Evolutionary conservation across 441 rosid genomes (phyloP), one percentile per base, ranked within the genome.

Genomic region (Gossypium lobatum): DNA sequence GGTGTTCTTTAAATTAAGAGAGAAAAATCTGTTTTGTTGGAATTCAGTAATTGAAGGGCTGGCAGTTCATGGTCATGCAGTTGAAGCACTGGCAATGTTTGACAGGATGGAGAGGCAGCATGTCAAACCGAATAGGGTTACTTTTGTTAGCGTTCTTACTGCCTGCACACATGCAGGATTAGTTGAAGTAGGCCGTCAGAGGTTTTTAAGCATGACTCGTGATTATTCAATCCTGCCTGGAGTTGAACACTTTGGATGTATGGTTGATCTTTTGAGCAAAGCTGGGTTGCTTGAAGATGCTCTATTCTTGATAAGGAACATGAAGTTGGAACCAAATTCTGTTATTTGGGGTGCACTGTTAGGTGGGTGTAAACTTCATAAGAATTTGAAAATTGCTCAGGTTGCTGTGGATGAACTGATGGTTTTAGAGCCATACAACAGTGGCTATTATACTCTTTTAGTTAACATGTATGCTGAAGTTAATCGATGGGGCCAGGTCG

Each of bases 161-260:
- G 93, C 89, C 2, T 88, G 87, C 77, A 80, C 89, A 67, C 93
- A 87, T 65, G 85, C 83, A 25, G 93, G 93, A 61, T 81, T 88
- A n/a, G 88, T 84, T 11, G 80, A 87, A 53, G 91, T 83, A 73
- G 89, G 91, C 39, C 79, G 73, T 54, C 77, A 23, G 77, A 77
- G 76, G 70, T 87, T 87, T 67, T 73, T 28, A 59, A 80, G 87
- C 77, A 87, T 87, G 88, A 75, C 64, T 13, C 9, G 50, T 64
- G 80, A 82, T 57, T 84, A 82, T 73, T 78, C 54, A 42, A 79
- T 87, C 31, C 46, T 55, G 73, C 85, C 84, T 5, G 70, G 75
- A 62, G 69, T 85, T 14, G 85, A 87, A 71, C 88, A 85, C 63
- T 85, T 82, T 6, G 91, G 93, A 76, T 84, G 88, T 79, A 78